Conservation (phyloP, 139 green algal species). For the Tetratostichococcus sp. region DNA sequence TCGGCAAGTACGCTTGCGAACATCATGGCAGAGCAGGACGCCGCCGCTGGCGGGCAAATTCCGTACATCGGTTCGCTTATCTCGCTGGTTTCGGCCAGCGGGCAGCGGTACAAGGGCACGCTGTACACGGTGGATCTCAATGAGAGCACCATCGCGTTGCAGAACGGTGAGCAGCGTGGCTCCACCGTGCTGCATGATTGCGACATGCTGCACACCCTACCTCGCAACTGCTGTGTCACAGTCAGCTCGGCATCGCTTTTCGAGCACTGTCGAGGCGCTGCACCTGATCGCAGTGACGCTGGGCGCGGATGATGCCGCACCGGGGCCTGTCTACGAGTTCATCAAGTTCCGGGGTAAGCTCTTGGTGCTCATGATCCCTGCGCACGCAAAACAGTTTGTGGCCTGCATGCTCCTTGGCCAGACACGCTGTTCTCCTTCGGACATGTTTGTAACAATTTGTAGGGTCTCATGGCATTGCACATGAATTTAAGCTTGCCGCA, state of each 20-base stretch:
- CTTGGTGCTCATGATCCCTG: neutral
- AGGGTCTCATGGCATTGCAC: too few relatives aligned
- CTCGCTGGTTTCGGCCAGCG: slow-evolving; percentile 75
- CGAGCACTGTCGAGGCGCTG: neutral
- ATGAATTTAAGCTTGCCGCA: too few relatives aligned
- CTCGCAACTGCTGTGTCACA: neutral
- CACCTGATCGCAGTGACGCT: neutral
- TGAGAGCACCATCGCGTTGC: slow-evolving; percentile 80
- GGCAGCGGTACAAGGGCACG: slow-evolving; percentile 89
- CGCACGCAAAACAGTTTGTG: too few relatives aligned
- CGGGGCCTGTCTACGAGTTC: slow-evolving; percentile 71
- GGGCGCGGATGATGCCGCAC: neutral
- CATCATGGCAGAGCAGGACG: neutral
- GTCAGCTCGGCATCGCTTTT: neutral
- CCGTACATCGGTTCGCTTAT: slow-evolving; percentile 76
- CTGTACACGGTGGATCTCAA: slow-evolving; percentile 87
- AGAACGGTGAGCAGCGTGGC: slow-evolving; percentile 64
- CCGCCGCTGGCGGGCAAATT: neutral
- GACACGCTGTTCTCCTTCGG: too few relatives aligned
- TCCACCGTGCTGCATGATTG: neutral
- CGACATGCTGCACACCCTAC: neutral
- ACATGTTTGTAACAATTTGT: neutral
- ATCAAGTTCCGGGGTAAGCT: slow-evolving; percentile 86
- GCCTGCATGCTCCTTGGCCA: too few relatives aligned
- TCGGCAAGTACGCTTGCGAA: neutral